phyloP scores from a whole-genome alignment of 1,284 basidiomycete species.

The Mrakiaceae sp. region DNA sequence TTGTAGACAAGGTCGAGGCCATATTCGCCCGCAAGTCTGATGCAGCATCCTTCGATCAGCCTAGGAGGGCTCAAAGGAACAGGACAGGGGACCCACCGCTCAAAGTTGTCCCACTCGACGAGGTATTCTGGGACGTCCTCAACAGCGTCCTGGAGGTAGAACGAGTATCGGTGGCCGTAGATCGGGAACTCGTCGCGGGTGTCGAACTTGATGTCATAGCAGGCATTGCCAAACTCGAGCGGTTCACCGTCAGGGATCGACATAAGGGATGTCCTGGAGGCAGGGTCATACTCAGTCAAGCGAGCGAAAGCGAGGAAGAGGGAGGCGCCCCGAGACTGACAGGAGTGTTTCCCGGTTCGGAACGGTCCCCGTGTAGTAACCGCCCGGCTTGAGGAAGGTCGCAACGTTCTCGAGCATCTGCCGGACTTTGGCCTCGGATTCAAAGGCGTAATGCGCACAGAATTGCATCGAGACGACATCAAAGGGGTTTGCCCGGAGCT shows the following conservation, averaged over 20 bases:
- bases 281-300: not conserved
- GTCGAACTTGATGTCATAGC: slow-evolving; percentile 82
- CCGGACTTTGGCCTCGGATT: slow-evolving; percentile 69
- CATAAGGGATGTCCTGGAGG: not conserved
- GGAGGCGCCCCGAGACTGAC: slow-evolving; percentile 40
- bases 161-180: slow-evolving; percentile 87
- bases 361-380: slow-evolving; percentile 87
- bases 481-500: slow-evolving; percentile 50
- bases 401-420: slow-evolving; percentile 90
- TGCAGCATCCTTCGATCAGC: not conserved
- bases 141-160: slow-evolving; percentile 88
- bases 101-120: slow-evolving; percentile 88
- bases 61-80: not conserved
- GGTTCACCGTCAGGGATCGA: slow-evolving; percentile 37
- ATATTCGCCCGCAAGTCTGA: slow-evolving; percentile 76
- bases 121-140: slow-evolving; percentile 95
- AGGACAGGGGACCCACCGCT: slow-evolving; percentile 46
- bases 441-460: slow-evolving; percentile 99
- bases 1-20: slow-evolving; percentile 64
- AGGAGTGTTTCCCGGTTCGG: slow-evolving; percentile 71
- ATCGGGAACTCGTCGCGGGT: slow-evolving; percentile 47
- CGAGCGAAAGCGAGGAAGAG: slow-evolving; percentile 13
- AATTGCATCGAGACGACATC: slow-evolving; percentile 98
- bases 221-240: slow-evolving; percentile 76
- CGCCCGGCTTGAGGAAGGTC: slow-evolving; percentile 65